These are phyloP conservation scores for Aspergillus sp. DNA, from an alignment of 2,329 filamentous ascomycete genomes.

Conservation along the genomic window DNA sequence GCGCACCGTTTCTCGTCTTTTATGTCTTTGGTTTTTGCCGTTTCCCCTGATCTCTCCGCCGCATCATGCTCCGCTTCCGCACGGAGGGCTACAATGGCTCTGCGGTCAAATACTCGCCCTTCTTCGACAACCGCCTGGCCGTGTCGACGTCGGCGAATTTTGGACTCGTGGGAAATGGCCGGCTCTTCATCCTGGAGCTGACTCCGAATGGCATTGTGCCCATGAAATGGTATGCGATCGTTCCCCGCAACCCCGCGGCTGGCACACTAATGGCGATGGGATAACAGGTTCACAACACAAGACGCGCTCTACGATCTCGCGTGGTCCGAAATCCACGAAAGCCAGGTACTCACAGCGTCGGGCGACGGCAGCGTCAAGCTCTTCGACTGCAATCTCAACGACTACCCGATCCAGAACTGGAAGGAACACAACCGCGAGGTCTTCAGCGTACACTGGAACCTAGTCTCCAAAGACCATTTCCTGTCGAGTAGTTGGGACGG, in stretches of 20 bases:
- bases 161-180: slow-evolving; percentile 91
- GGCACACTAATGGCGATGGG: background rate
- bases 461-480: slow-evolving; percentile 83
- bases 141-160: slow-evolving; percentile 90
- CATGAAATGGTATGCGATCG: slow-evolving; percentile 59
- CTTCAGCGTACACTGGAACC: slow-evolving; percentile 87
- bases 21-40: slow-evolving; percentile 1
- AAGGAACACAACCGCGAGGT: slow-evolving; percentile 89
- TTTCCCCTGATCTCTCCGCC: slow-evolving; percentile 6
- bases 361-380: slow-evolving; percentile 93
- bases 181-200: slow-evolving; percentile 73
- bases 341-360: slow-evolving; percentile 78
- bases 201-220: slow-evolving; percentile 74
- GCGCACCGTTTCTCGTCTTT: slow-evolving; percentile 2
- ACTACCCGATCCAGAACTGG: slow-evolving; percentile 86
- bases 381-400: slow-evolving; percentile 70
- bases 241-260: background rate
- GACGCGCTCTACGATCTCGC: slow-evolving; percentile 90
- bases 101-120: slow-evolving; percentile 95
- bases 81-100: slow-evolving; percentile 94
- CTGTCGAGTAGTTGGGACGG: slow-evolving; percentile 93
- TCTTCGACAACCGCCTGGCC: slow-evolving; percentile 89
- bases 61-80: slow-evolving; percentile 79
- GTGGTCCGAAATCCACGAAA: slow-evolving; percentile 95
- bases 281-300: slow-evolving; percentile 81